Conservation (phyloP, 352 stramenopile genomes). For the Phytophthora niederhauseri region DNA sequence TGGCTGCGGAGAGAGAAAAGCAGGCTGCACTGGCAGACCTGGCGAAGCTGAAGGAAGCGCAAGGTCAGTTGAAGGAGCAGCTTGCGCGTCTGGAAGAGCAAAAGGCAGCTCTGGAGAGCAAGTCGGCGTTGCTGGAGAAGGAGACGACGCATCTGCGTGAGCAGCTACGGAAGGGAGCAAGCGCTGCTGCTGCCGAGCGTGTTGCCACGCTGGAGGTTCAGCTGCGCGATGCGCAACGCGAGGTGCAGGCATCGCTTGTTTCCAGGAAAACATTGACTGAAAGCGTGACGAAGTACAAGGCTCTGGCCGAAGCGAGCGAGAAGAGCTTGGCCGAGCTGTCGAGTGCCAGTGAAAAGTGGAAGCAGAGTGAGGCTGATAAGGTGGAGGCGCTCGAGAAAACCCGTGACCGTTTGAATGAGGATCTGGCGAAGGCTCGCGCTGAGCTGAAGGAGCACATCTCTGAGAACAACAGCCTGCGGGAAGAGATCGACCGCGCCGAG, state of each 20-base stretch:
- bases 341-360: slow-evolving; percentile 66
- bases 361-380: slow-evolving; percentile 56
- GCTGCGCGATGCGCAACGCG: slow-evolving; percentile 60
- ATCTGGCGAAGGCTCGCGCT: slow-evolving; percentile 52
- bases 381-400: slow-evolving; percentile 50
- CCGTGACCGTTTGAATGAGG: slow-evolving; percentile 40
- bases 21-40: slow-evolving; percentile 53
- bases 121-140: slow-evolving; percentile 56
- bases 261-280: slow-evolving; percentile 69
- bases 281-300: slow-evolving; percentile 74
- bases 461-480: slow-evolving; percentile 66
- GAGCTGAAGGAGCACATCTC: slow-evolving; percentile 64
- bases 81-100: slow-evolving; percentile 62
- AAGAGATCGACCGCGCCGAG: slow-evolving; percentile 63
- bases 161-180: slow-evolving; percentile 72
- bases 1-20: slow-evolving; percentile 63
- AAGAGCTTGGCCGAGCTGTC: slow-evolving; percentile 72
- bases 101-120: slow-evolving; percentile 46
- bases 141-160: slow-evolving; percentile 59
- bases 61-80: slow-evolving; percentile 47
- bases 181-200: slow-evolving; percentile 58
- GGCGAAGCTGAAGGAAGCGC: slow-evolving; percentile 44
- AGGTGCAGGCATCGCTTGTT: slow-evolving; percentile 60
- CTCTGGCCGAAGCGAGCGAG: slow-evolving; percentile 76
- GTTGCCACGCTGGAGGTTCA: slow-evolving; percentile 67